A percentile compares a stretch with the other conserved stretches of the same genome.
phyloP scores from a whole-genome alignment of 805 yeast species.

The Ogataea chonburiensis region DNA sequence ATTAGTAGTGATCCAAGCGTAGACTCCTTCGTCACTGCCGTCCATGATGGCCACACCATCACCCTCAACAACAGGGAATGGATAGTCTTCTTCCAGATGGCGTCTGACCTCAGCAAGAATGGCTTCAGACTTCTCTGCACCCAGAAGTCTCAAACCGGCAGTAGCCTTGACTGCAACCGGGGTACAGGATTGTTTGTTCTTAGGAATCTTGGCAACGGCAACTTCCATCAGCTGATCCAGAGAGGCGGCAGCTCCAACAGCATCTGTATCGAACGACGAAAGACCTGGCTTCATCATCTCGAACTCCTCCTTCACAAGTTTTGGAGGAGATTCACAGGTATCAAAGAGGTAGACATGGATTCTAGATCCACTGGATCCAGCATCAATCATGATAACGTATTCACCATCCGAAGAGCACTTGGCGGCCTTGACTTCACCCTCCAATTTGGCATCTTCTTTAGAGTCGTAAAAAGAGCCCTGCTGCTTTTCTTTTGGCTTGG shows the following conservation, averaged over 20 bases:
- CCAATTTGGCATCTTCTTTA: slow-evolving; percentile 17
- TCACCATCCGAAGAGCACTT: slow-evolving; percentile 46
- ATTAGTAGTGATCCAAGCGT: slow-evolving; percentile 97
- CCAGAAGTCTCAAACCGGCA: slow-evolving; percentile 89
- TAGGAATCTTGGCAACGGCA: slow-evolving; percentile 79
- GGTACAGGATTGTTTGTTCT: slow-evolving; percentile 69
- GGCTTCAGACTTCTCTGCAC: slow-evolving; percentile 65
- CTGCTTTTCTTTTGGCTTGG: slow-evolving; percentile 5
- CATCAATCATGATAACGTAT: slow-evolving; percentile 92
- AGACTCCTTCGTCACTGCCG: slow-evolving; percentile 97
- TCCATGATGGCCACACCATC: slow-evolving; percentile 93
- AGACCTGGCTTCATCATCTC: slow-evolving; percentile 92
- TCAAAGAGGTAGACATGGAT: slow-evolving; percentile 92
- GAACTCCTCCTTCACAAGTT: slow-evolving; percentile 74
- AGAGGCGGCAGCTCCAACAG: slow-evolving; percentile 84
- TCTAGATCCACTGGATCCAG: slow-evolving; percentile 97
- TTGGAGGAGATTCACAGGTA: slow-evolving; percentile 82
- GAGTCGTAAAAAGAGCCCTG: slow-evolving; percentile 11
- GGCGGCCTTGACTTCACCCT: slow-evolving; percentile 19
- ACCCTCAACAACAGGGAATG: slow-evolving; percentile 86
- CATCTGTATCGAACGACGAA: slow-evolving; percentile 77
- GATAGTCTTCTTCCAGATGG: slow-evolving; percentile 77
- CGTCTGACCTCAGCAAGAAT: slow-evolving; percentile 74
- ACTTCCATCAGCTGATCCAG: slow-evolving; percentile 75
- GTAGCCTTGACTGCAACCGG: slow-evolving; percentile 98